Base-by-base conservation (phyloP, 495 filamentous ascomycete genomes). In the Penicillium psychrofluorescens region DNA sequence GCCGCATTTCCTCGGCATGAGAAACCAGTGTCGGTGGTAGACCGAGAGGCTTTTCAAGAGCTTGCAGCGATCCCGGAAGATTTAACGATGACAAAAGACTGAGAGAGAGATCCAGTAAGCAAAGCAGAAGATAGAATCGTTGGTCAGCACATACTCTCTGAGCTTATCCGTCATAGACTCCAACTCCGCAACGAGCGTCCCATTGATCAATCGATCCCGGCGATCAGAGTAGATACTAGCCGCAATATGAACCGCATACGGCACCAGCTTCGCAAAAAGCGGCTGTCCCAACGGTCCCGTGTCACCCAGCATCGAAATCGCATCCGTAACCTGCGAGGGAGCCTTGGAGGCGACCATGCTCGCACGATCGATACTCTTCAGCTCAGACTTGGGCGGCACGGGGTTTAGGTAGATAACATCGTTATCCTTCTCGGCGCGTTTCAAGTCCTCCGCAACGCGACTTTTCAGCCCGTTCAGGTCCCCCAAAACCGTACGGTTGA, bases 201-300 rank as follows among this genome's bases (percentile, higher is more conserved):
- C 84, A 62, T 94, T 95, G 42, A 98, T 78, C 29, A 95, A 67
- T 30, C 90, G 77, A 59, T 98, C 90, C 32, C 90, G 76, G 35
- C 90, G 79, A 61, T 97, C 89, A 29, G 87, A 90, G 57, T 98
- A 98, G 11, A 96, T 95, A 41, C 87, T 95, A 6, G 92, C 86
- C 14, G 92, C 92, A 35, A 96, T 75, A 55, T 97, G 92, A 5
- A 97, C 92, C 2, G 90, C 88, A 61, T 95, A 97, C 7, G 92
- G 92, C 1, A 98, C 92, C 12, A 98, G 75, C 56, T 90, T 94
- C 6, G 86, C 77, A 54, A 98, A 97, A 14, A 98, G 63, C 2
- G 88, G 84, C 32, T 82, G 84, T 0, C 92, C 90, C 49, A 95
- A 81, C 36, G 84, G 79, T 11, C 79, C 81, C 38, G 85, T 78